phyloP scores from a whole-genome alignment of 169 alveolate species.

The Perkinsus olseni region DNA sequence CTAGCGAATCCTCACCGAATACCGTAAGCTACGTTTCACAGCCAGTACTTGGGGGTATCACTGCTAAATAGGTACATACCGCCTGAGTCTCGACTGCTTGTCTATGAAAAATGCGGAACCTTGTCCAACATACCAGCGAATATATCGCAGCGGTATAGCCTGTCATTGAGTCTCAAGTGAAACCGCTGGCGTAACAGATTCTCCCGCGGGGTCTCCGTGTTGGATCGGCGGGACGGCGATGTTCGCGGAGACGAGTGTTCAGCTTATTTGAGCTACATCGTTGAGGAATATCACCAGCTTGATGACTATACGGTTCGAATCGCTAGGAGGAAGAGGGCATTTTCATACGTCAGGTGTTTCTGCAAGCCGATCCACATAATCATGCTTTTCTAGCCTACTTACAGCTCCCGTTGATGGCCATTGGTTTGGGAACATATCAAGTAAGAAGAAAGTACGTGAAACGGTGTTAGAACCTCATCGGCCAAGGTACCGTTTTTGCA shows the following conservation, averaged over 20 bases:
- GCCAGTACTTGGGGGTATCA: no score
- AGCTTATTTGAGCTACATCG: not conserved
- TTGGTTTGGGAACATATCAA: not conserved
- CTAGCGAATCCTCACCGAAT: not conserved
- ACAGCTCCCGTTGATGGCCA: not conserved
- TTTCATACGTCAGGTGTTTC: not conserved
- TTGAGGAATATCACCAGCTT: not conserved
- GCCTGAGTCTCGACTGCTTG: not conserved
- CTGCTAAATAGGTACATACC: not conserved
- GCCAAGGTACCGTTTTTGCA: not conserved
- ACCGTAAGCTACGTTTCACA: not conserved
- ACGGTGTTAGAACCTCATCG: not conserved
- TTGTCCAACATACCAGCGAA: not conserved
- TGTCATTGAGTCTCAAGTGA: not conserved
- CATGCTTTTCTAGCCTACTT: not conserved
- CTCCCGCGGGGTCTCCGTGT: not conserved
- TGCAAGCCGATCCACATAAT: not conserved
- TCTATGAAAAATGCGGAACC: not conserved
- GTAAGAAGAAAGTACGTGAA: not conserved
- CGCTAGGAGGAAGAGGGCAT: not conserved
- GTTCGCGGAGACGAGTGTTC: not conserved
- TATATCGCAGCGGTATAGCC: not conserved
- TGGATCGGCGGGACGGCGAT: not conserved
- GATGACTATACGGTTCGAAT: not conserved
- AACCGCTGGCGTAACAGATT: not conserved